phyloP scores from a whole-genome alignment of 257 asterid species.

The Nemophila menziesii region DNA sequence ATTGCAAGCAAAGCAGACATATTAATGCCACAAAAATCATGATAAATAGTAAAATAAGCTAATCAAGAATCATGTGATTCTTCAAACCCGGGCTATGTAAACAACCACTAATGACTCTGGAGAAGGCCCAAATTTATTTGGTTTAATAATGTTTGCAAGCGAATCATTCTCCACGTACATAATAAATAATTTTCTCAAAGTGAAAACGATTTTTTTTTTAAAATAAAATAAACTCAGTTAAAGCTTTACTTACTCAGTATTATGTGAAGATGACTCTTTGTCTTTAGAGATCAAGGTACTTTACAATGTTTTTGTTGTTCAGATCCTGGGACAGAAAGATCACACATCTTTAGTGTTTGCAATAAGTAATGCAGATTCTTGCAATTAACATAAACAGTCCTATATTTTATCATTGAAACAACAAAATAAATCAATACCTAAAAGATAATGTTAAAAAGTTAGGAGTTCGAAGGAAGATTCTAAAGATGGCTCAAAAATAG shows the following conservation, averaged over 20 bases:
- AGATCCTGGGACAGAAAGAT: conserved; percentile 50
- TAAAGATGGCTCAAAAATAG: no score
- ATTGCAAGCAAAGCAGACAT: conserved; percentile 6
- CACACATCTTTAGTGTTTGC: conserved; percentile 12
- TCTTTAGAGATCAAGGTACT: conserved; percentile 88
- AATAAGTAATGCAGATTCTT: no score
- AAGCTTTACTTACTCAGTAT: conserved; percentile 79
- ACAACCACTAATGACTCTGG: conserved; percentile 97
- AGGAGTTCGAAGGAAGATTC: no score
- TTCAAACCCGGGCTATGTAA: conserved; percentile 85
- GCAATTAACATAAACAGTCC: background rate
- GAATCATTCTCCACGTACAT: conserved; percentile 99
- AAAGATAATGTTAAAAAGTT: no score
- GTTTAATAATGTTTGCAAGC: conserved; percentile 91
- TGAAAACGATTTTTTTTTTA: background rate
- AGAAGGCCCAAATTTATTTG: conserved; percentile 97
- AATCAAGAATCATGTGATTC: conserved; percentile 11
- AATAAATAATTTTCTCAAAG: background rate
- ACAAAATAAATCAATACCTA: no score
- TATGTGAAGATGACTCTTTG: conserved; percentile 89
- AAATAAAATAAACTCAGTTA: conserved; percentile 8
- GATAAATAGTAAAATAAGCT: background rate
- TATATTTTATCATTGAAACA: no score
- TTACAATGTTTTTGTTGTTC: conserved; percentile 95
- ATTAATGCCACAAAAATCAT: conserved; percentile 1